Conservation (phyloP, 306 rosid genomes). For the Gleditsia sinensis region DNA sequence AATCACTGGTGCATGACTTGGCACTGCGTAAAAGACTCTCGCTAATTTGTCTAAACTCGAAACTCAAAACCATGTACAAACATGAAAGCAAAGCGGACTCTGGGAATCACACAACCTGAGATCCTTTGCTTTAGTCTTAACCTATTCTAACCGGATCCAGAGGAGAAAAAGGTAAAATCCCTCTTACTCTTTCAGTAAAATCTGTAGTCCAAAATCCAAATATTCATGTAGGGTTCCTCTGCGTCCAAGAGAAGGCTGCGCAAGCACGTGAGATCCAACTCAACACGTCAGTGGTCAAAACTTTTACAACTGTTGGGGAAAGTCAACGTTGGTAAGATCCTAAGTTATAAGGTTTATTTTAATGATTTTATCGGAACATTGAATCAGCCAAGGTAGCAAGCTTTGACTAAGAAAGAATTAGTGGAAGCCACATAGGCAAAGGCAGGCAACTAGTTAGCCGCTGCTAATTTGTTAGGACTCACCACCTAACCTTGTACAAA, state of each 20-base stretch:
- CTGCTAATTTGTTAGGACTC: neutral
- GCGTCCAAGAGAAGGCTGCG: neutral
- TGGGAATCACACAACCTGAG: neutral
- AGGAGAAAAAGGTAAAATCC: neutral
- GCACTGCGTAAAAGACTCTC: neutral
- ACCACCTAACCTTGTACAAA: neutral
- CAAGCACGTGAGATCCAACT: neutral
- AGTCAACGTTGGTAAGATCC: constrained; percentile 10
- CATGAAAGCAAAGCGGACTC: neutral
- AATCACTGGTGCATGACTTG: neutral
- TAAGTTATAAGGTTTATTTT: neutral
- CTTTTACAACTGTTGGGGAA: neutral
- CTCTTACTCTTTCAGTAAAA: neutral
- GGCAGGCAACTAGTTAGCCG: neutral
- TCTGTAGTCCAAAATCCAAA: neutral
- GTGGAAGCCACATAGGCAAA: constrained; percentile 21
- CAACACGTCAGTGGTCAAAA: neutral
- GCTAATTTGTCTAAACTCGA: neutral
- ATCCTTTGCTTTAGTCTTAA: constrained; percentile 7
- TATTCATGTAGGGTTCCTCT: neutral
- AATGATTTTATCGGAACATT: neutral
- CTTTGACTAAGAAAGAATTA: neutral
- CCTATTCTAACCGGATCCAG: neutral
- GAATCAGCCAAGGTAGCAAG: neutral
- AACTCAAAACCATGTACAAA: neutral